Conservation (phyloP, 139 green algal species). For the Ostreobium quekettii region DNA sequence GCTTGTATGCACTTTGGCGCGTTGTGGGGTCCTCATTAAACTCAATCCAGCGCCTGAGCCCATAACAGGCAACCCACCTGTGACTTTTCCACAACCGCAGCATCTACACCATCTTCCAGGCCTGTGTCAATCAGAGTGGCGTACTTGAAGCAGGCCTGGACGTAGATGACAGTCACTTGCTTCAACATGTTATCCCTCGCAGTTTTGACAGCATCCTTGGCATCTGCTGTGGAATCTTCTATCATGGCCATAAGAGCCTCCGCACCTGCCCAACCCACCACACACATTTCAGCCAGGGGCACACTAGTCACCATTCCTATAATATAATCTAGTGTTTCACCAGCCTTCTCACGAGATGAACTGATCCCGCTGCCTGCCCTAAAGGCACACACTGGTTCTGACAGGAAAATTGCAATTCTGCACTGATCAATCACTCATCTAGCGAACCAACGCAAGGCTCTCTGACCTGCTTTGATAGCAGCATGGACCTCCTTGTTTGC, state of each 20-base stretch:
- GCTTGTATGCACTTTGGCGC: neutral
- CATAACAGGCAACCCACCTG: neutral
- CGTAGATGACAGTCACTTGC: conserved; percentile 6
- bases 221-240: neutral
- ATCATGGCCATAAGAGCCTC: neutral
- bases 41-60: neutral
- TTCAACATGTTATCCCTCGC: neutral
- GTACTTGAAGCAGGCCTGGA: conserved; percentile 14
- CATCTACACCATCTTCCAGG: neutral
- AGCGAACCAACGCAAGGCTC: neutral
- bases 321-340: too few relatives aligned
- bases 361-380: neutral
- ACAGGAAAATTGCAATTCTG: neutral
- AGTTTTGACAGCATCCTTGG: too few relatives aligned
- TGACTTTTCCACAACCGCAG: neutral
- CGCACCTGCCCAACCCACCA: neutral
- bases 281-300: too few relatives aligned
- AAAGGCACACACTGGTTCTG: neutral
- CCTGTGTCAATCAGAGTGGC: neutral
- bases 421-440: neutral
- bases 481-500: neutral
- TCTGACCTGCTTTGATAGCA: neutral
- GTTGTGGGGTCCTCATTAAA: neutral
- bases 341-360: neutral
- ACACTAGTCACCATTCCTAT: too few relatives aligned